Conservation (phyloP, 208 protist genomes). For the Trypanosoma platydactyli region DNA sequence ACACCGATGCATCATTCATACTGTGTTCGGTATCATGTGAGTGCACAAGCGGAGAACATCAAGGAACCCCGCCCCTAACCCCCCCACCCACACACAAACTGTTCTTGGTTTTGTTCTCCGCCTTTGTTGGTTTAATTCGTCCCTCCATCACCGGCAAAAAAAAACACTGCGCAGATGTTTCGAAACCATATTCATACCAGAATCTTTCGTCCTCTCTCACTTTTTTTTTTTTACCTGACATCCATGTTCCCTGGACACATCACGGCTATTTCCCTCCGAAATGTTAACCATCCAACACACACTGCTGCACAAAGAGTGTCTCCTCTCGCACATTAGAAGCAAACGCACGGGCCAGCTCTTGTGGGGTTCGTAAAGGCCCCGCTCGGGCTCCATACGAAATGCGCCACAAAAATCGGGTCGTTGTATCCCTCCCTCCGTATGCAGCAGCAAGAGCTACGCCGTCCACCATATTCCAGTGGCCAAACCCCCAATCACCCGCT, state of each 20-base stretch:
- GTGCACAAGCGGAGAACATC: no score
- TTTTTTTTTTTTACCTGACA: conserved; percentile 3
- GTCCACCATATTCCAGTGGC: conserved; percentile 33
- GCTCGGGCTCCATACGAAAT: conserved; percentile 57
- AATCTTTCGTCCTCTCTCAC: neutral
- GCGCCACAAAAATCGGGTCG: conserved; percentile 41
- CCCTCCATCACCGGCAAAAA: no score
- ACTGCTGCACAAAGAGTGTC: conserved; percentile 75
- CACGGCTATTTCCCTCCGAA: neutral
- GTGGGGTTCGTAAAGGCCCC: conserved; percentile 51
- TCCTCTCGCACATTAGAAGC: conserved; percentile 64
- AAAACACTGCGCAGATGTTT: no score
- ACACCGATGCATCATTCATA: neutral
- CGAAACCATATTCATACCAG: no score
- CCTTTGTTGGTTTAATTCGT: no score
- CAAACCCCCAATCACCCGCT: neutral
- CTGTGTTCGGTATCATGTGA: no score
- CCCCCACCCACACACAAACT: no score
- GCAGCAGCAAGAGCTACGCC: conserved; percentile 12
- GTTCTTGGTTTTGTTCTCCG: no score
- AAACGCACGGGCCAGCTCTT: conserved; percentile 55
- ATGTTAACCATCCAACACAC: conserved; percentile 37
- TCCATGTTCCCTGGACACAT: neutral
- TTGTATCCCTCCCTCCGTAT: neutral
- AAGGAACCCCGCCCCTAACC: no score